Evolutionary conservation across 495 filamentous ascomycete species (phyloP), one percentile per base, ranked within the genome.

Genomic region (Podospora bellae-mahoneyi): DNA sequence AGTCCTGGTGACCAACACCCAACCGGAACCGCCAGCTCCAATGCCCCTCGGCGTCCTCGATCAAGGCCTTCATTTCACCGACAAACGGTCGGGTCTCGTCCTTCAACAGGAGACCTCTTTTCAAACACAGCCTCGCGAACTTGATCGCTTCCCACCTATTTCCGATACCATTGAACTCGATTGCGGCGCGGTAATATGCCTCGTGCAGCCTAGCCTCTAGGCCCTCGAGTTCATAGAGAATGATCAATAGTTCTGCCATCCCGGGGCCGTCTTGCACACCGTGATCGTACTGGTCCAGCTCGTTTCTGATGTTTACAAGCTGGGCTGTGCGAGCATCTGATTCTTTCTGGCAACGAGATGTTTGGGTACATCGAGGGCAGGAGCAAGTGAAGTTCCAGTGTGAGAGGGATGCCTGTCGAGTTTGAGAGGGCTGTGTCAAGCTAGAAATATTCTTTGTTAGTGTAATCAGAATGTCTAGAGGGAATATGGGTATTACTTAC

Each of bases 361-460:
- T 64, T 19, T 66, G 68, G 44, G 63, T 72, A 72, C 78, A 80
- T 20, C 76, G 72, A 4, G 66, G 28, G 68, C 78, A 80, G 26
- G 73, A 62, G 71, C 78, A 80, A 13, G 64, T 44, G 66, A 80
- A 80, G 13, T 71, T 73, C 78, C 77, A 80, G 64, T 72, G 70
- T 23, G 72, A 69, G 19, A 78, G 68, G 30, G 70, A 74, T 13
- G 66, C 60, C 19, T 75, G 72, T n/a, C 78, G 69, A 5, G 53
- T 62, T 7, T 69, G 34, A 5, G 69, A 68, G 4, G 73, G 62
- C 39, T 76, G 77, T 13, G 78, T 60, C 4, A 78, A 74, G 60
- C 78, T 79, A 53, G 4, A 32, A 32, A 7, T 32, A 32, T 32
- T 4, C 30, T 28, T 19, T 23, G 48, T 28, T 62, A 18, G 34